Conservation (phyloP, 2,329 filamentous ascomycete genomes). For the Alternaria ethzedia region DNA sequence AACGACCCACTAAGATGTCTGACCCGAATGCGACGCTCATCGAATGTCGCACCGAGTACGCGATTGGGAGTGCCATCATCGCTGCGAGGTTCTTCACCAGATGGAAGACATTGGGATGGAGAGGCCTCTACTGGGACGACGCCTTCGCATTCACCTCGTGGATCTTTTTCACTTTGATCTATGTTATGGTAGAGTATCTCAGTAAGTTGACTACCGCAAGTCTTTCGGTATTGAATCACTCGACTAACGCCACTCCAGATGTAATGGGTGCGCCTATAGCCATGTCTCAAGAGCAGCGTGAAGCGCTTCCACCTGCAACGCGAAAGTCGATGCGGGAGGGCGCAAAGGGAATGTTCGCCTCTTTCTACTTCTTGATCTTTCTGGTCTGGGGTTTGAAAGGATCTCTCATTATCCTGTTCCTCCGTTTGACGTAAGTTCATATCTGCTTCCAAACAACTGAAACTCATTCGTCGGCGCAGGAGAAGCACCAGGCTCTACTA, state of each 20-base stretch:
- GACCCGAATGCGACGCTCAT: background rate
- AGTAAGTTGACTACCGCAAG: background rate
- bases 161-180: background rate
- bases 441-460: background rate
- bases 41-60: background rate
- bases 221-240: too few species aligned
- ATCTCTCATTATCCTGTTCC: background rate
- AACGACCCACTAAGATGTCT: background rate
- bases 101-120: background rate
- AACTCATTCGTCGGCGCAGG: background rate
- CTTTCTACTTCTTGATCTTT: background rate
- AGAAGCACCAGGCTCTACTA: background rate
- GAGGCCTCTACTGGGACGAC: background rate
- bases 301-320: background rate
- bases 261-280: slow-evolving; percentile 1
- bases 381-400: background rate
- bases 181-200: slow-evolving; percentile 1
- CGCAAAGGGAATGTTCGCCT: background rate
- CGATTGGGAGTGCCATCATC: background rate
- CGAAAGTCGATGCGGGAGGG: slow-evolving; percentile 2
- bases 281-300: slow-evolving; percentile 2
- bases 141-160: background rate
- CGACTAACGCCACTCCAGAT: background rate
- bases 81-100: background rate
- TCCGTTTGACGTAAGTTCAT: background rate